These are phyloP conservation scores for Kodamaea kakaduensis DNA, from an alignment of 805 yeast genomes.

Conservation along the genomic window DNA sequence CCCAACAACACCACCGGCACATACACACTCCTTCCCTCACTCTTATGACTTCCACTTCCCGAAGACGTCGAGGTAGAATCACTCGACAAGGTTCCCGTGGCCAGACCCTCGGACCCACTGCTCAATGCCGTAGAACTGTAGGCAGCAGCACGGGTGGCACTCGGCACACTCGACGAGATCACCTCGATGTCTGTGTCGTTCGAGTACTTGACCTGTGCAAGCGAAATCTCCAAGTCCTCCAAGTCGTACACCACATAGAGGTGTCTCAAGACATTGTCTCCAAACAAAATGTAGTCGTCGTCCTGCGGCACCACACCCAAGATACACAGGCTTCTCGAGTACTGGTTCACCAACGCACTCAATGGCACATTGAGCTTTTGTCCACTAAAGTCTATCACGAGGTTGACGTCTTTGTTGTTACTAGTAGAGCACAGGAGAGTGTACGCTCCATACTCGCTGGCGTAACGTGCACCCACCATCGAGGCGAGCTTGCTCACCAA, in stretches of 20 bases:
- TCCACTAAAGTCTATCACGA: slow-evolving; percentile 58
- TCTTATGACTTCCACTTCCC: neutral
- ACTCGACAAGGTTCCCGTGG: slow-evolving; percentile 5
- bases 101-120: slow-evolving; percentile 6
- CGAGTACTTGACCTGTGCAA: slow-evolving; percentile 32
- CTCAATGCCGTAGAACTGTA: slow-evolving; percentile 37
- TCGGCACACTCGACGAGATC: slow-evolving; percentile 46
- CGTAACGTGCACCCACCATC: slow-evolving; percentile 41
- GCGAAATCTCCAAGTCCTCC: slow-evolving; percentile 51
- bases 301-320: slow-evolving; percentile 17
- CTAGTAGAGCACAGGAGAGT: slow-evolving; percentile 37
- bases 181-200: slow-evolving; percentile 41
- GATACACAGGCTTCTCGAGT: slow-evolving; percentile 12
- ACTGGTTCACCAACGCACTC: slow-evolving; percentile 23
- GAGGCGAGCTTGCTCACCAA: slow-evolving; percentile 33
- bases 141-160: slow-evolving; percentile 44
- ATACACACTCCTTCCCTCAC: neutral
- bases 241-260: slow-evolving; percentile 65
- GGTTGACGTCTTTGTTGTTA: slow-evolving; percentile 15
- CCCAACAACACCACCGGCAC: slow-evolving; percentile 1
- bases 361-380: slow-evolving; percentile 48
- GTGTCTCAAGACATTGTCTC: slow-evolving; percentile 61
- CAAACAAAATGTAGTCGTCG: slow-evolving; percentile 41
- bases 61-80: slow-evolving; percentile 1
- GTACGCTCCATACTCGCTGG: slow-evolving; percentile 42